Evolutionary conservation across 441 rosid genomes (phyloP).

Genomic region (Gossypium gossypioides): DNA sequence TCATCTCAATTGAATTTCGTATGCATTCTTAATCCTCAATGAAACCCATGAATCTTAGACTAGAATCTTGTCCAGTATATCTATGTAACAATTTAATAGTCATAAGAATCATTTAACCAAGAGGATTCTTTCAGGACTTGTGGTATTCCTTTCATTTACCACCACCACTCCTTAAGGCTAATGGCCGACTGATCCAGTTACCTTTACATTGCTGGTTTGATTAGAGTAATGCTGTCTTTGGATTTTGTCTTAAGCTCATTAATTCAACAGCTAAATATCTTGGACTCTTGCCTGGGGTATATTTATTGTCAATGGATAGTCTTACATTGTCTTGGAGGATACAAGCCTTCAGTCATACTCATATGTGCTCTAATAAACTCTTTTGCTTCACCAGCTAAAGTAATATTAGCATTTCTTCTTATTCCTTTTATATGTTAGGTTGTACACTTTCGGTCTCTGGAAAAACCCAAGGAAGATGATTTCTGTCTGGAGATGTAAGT

Average conservation of each 20-base stretch:
- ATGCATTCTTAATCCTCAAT: not conserved
- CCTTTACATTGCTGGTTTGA: not conserved
- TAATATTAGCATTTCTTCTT: not conserved
- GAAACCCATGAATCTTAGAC: not conserved
- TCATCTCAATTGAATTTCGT: not conserved
- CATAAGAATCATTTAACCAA: not conserved
- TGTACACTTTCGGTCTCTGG: constrained; percentile 44
- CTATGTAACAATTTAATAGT: not conserved
- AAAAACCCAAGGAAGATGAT: constrained; percentile 49
- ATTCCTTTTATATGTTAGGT: constrained; percentile 21
- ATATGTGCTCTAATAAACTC: not conserved
- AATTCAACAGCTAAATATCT: not conserved
- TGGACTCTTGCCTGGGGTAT: not conserved
- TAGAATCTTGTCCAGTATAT: not conserved
- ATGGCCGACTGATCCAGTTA: not conserved
- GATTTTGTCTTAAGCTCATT: not conserved
- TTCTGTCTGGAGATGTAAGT: constrained; percentile 49
- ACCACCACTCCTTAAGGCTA: not conserved
- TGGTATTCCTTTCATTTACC: not conserved
- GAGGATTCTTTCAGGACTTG: not conserved
- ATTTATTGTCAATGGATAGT: not conserved
- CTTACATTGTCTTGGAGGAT: not conserved
- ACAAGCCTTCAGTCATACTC: not conserved
- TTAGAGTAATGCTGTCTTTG: not conserved
- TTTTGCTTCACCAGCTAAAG: not conserved